These are phyloP conservation scores for Suillus weaverae DNA, from an alignment of 768 basidiomycete species.

Conservation along the genomic window DNA sequence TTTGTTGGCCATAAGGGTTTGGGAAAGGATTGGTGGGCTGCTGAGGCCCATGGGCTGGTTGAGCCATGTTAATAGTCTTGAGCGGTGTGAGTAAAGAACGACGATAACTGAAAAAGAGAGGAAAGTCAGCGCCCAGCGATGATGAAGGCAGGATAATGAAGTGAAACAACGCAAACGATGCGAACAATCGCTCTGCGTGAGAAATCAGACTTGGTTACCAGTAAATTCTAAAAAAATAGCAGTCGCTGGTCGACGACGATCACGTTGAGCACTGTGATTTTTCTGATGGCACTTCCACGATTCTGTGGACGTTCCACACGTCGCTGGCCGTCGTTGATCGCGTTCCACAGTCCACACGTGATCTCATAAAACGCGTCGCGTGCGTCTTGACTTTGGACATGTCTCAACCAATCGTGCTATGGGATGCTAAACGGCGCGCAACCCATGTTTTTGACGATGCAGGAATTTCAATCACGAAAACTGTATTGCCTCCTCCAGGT, in stretches of 20 bases:
- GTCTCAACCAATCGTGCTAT: slow-evolving; percentile 14
- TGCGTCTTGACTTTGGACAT: neutral
- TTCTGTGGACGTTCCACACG: neutral
- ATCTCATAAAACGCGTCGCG: slow-evolving; percentile 7
- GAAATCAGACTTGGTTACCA: slow-evolving; percentile 12
- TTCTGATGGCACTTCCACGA: neutral
- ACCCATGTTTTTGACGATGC: slow-evolving; percentile 18
- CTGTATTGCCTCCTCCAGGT: slow-evolving; percentile 12
- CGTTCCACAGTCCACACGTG: slow-evolving; percentile 3
- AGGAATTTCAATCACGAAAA: slow-evolving; percentile 17
- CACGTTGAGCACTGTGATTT: neutral
- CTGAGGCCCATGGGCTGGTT: slow-evolving; percentile 41
- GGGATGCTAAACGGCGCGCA: slow-evolving; percentile 11
- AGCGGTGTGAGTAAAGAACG: slow-evolving; percentile 18
- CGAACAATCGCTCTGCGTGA: slow-evolving; percentile 7
- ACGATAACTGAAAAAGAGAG: slow-evolving; percentile 17
- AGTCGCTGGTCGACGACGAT: neutral
- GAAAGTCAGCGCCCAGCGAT: slow-evolving; percentile 30
- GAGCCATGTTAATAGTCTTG: slow-evolving; percentile 30
- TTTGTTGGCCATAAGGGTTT: slow-evolving; percentile 22
- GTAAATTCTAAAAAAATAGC: slow-evolving; percentile 7
- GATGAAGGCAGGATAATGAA: slow-evolving; percentile 20
- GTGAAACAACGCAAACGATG: slow-evolving; percentile 13
- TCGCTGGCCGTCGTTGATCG: neutral
- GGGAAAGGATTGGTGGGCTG: slow-evolving; percentile 29